Base-by-base conservation (phyloP, 148 eudicot species). In the Silene conica region DNA sequence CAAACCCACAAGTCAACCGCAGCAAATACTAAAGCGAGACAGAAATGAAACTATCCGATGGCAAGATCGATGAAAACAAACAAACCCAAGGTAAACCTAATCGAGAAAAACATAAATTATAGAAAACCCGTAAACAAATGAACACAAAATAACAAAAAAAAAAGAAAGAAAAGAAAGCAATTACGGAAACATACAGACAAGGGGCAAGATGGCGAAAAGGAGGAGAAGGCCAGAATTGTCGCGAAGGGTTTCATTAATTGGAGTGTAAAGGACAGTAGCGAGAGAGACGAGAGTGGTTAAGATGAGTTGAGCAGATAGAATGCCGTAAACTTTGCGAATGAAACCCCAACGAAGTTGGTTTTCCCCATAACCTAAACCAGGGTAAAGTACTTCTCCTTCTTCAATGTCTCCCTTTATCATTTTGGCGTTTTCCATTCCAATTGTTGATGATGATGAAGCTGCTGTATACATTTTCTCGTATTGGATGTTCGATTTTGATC, bases 331-430 rank as follows among this genome's bases (percentile, higher is more conserved):
- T 67, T 95, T 95, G 76, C 93, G 93, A 2, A 95, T 92, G 87
- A 95, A 95, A 3, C 98, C 97, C 98, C 98, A 95, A 9, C 97
- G 90, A 2, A 95, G 86, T 82, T 86, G 89, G 71, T 86, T 95
- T 76, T 95, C 98, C 3, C 87, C 98, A 70, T 72, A 62, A 43
- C 96, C 80, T 34, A 95, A 62, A 2, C 98, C 98, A 3, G 98
- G 97, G 78, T 89, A 95, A 4, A 94, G 83, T 5, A 57, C 66
- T 11, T 83, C 88, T 16, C 95, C 97, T 43, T 83, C 85, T 60
- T 88, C 97, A 0, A 87, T 75, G 82, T 89, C 93, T 9, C 83
- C 96, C 73, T 82, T 75, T 54, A 46, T 68, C 71, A 68, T 67
- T 31, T 46, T 46, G 28, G 6, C 71, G 15, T 4, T 20, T 13